phyloP scores from a whole-genome alignment of 495 filamentous ascomycete genomes.

The Annulohypoxylon bovei region DNA sequence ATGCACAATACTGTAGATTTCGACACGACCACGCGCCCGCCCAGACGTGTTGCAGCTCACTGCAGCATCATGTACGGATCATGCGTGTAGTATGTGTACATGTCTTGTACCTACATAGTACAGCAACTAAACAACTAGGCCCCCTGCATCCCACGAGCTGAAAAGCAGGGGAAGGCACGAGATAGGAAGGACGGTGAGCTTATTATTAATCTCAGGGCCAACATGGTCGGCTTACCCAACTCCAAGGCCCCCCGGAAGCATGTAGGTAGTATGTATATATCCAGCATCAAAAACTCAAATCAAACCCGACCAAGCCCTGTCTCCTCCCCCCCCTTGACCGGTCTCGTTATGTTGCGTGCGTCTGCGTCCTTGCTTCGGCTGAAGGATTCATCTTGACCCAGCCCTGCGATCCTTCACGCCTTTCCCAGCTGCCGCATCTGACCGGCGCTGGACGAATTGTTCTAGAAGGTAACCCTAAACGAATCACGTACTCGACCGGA shows the following conservation, averaged over 20 bases:
- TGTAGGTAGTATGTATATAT: not conserved
- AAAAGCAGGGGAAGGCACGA: conserved; percentile 27
- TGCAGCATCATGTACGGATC: conserved; percentile 2
- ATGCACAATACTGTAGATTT: conserved; percentile 12
- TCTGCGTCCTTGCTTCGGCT: conserved; percentile 1
- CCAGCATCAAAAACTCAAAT: not conserved
- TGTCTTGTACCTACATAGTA: conserved; percentile 33
- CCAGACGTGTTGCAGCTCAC: conserved; percentile 7
- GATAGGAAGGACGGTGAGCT: conserved; percentile 28
- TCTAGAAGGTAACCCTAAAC: conserved; percentile 23
- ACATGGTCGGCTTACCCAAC: conserved; percentile 27
- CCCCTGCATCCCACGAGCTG: conserved; percentile 36
- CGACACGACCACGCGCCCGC: conserved; percentile 8
- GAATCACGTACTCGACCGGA: not conserved
- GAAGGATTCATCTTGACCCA: conserved; percentile 8
- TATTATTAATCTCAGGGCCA: conserved; percentile 17
- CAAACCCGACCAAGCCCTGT: not conserved
- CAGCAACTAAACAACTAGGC: not conserved
- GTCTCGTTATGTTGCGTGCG: not conserved
- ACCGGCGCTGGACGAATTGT: conserved; percentile 18
- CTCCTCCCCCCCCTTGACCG: not conserved
- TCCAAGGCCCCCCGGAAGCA: not conserved
- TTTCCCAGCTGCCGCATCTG: conserved; percentile 22
- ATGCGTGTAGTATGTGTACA: conserved; percentile 7
- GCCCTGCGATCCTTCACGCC: conserved; percentile 13